These are phyloP conservation scores for Tetragonia tetragonoides DNA, from an alignment of 148 eudicot species.

Conservation along the genomic window DNA sequence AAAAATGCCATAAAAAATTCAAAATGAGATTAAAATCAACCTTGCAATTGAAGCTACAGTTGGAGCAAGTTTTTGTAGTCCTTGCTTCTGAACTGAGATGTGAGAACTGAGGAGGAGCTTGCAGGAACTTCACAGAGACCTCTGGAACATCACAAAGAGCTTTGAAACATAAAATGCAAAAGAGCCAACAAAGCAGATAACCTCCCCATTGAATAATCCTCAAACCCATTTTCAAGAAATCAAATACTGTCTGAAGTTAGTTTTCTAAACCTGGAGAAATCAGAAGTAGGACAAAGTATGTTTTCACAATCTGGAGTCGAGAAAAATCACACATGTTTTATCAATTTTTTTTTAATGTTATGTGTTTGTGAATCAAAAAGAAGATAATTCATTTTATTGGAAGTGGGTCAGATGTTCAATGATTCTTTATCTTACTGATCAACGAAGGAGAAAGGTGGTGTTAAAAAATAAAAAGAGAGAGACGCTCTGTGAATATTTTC, in stretches of 20 bases:
- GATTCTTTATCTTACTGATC: no score
- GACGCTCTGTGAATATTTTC: no score
- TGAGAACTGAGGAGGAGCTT: slow-evolving; percentile 56
- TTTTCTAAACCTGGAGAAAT: background rate
- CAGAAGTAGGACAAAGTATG: background rate
- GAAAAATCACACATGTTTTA: background rate
- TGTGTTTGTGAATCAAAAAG: no score
- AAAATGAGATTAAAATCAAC: slow-evolving; percentile 31
- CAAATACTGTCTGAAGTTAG: background rate
- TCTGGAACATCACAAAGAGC: slow-evolving; percentile 46
- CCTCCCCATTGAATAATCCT: slow-evolving; percentile 33
- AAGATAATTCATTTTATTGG: no score
- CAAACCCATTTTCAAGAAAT: slow-evolving; percentile 44
- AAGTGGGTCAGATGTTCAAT: no score
- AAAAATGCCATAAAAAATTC: no score
- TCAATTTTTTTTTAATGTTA: background rate
- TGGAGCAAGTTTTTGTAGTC: slow-evolving; percentile 35
- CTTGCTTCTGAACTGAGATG: slow-evolving; percentile 40
- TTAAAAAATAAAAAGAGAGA: no score
- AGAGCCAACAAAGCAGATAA: slow-evolving; percentile 44
- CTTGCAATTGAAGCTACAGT: slow-evolving; percentile 72
- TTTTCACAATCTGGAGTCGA: no score
- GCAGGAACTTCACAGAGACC: slow-evolving; percentile 53
- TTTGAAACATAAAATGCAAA: slow-evolving; percentile 39
- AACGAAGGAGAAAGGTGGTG: no score